phyloP scores from a whole-genome alignment of 2,329 filamentous ascomycete genomes.

The Aureobasidium musti region DNA sequence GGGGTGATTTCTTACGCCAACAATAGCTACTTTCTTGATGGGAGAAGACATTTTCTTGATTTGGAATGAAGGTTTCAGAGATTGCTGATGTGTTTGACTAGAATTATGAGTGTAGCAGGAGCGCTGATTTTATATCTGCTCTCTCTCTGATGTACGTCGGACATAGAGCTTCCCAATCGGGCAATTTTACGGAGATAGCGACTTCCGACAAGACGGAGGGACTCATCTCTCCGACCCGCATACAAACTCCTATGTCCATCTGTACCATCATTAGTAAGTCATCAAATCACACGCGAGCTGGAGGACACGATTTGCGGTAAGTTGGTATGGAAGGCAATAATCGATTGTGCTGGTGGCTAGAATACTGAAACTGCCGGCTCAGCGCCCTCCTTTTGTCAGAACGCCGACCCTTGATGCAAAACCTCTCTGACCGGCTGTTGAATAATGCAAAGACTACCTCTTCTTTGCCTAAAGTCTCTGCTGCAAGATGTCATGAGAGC shows the following conservation, averaged over 20 bases:
- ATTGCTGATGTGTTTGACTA: too few relatives aligned
- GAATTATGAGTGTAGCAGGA: too few relatives aligned
- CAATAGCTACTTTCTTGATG: slow-evolving; percentile 44
- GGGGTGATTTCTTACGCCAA: slow-evolving; percentile 39
- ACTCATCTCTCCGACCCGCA: neutral
- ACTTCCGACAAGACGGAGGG: neutral
- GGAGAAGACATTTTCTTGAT: slow-evolving; percentile 15
- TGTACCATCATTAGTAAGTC: neutral
- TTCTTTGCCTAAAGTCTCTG: neutral
- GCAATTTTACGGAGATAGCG: neutral
- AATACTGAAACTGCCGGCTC: slow-evolving; percentile 11
- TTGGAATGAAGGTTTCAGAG: too few relatives aligned
- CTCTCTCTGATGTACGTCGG: neutral
- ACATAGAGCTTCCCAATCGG: neutral
- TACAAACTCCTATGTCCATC: neutral
- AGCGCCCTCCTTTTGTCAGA: neutral
- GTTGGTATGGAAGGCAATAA: neutral
- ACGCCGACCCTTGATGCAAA: neutral
- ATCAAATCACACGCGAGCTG: neutral
- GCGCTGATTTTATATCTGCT: too few relatives aligned
- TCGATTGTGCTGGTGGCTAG: neutral
- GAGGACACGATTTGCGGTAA: neutral
- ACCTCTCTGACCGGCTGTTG: neutral
- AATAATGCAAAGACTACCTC: neutral
- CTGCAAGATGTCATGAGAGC: neutral